phyloP scores from a whole-genome alignment of 2,329 filamentous ascomycete genomes.

The Cadophora malorum region DNA sequence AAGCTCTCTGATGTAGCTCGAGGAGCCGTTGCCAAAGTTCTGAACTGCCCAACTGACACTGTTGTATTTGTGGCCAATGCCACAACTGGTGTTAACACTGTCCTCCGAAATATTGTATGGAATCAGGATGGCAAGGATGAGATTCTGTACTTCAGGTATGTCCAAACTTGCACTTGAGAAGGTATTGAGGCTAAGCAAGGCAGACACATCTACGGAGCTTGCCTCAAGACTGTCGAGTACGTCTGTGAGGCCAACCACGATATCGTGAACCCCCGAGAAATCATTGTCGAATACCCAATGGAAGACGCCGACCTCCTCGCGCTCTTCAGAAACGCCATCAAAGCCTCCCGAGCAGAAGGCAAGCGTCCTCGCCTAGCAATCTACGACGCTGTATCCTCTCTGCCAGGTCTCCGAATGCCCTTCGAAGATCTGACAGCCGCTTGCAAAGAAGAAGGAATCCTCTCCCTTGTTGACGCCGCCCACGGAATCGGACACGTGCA shows the following conservation, averaged over 20 bases:
- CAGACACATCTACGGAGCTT: conserved; percentile 52
- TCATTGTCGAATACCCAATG: conserved; percentile 72
- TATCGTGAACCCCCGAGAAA: conserved; percentile 54
- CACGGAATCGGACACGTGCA: conserved; percentile 83
- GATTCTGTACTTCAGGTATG: conserved; percentile 74
- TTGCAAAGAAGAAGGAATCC: conserved; percentile 70
- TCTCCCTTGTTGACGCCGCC: conserved; percentile 78
- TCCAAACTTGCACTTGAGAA: background rate
- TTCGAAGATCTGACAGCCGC: conserved; percentile 70
- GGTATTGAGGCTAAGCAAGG: background rate
- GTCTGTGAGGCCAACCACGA: conserved; percentile 68
- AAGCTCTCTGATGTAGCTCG: conserved; percentile 68
- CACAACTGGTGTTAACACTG: conserved; percentile 77
- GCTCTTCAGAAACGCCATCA: conserved; percentile 65
- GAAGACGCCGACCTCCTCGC: conserved; percentile 70
- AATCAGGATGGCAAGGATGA: conserved; percentile 66
- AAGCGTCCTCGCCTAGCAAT: conserved; percentile 71
- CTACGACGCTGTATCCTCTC: conserved; percentile 81
- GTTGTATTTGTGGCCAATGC: conserved; percentile 84
- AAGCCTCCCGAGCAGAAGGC: conserved; percentile 57
- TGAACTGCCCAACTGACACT: conserved; percentile 70
- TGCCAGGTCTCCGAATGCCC: conserved; percentile 81
- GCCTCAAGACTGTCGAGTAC: conserved; percentile 75
- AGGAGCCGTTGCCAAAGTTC: conserved; percentile 65
- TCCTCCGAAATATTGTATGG: conserved; percentile 78